Base-by-base conservation (phyloP, 2,329 filamentous ascomycete genomes). In the Emergomyces orientalis region DNA sequence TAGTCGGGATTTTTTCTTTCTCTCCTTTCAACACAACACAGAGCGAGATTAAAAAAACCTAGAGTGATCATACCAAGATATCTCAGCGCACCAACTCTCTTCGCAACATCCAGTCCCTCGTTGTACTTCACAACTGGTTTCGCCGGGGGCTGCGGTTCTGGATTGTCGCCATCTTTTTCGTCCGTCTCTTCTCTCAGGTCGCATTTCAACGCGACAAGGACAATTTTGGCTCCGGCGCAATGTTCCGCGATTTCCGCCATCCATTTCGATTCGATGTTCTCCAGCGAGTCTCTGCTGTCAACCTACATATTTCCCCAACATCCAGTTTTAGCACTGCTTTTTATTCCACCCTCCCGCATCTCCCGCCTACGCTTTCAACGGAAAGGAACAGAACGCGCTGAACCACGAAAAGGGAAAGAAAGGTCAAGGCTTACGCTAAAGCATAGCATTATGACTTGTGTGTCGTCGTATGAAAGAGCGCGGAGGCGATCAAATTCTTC, bases 251-350 rank as follows among this genome's bases (percentile, higher is more conserved):
- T 99, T 78, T 99, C 94, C 66, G 90, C 89, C 5, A 97, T 90
- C 94, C 94, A 99, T 79, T 99, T 99, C 70, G 90, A 93, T 76
- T 96, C 91, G 65, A 99, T 91, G 84, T 99, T 99, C 77, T 99
- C 94, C 65, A 99, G 86, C 2, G 92, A 97, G 76, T 97, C 92
- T 69, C 89, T 91, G 74, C 90, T 96, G 78, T 99, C 94, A 74
- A 97, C 83, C 83, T 85, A 65, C 67, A n/a, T 37, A 22, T 45
- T 34, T 49, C 19, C 25, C 49, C 32, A 19, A n/a, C 11, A 13
- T 13, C 6, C 7, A 25, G 8, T 54, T 32, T 54, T 32, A 54
- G 49, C 49, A 8, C 14, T 54, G 17, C 14, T 32, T 54, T 27
- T 17, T 2, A 34, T 54, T 34, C 13, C n/a, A 22, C 5, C 1